Conservation (phyloP, 1,284 basidiomycete species). For the Retiboletus flavoniger region DNA sequence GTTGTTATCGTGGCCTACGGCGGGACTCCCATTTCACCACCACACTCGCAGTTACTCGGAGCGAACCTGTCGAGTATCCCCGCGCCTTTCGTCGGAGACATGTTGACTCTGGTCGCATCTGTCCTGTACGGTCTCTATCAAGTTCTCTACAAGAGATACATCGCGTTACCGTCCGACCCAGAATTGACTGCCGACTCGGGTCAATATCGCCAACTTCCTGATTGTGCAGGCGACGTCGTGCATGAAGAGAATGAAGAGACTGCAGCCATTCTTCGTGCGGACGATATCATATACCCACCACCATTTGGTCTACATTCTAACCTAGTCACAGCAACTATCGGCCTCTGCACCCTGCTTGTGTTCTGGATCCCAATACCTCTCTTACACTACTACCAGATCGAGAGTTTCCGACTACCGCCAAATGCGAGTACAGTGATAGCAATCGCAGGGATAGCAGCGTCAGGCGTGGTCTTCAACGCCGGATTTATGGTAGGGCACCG, state of each 20-base stretch:
- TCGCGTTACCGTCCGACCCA: conserved; percentile 60
- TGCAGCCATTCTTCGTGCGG: conserved; percentile 5
- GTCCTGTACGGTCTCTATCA: conserved; percentile 67
- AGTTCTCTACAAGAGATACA: conserved; percentile 80
- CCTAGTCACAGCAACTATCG: conserved; percentile 65
- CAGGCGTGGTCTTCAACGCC: conserved; percentile 73
- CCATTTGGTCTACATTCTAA: conserved; percentile 82
- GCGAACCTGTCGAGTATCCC: conserved; percentile 32
- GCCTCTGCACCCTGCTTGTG: conserved; percentile 58
- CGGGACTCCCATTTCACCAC: conserved; percentile 42
- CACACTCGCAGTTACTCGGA: conserved; percentile 20
- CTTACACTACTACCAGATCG: conserved; percentile 57
- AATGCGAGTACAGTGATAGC: conserved; percentile 42
- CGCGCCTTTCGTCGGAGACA: conserved; percentile 70
- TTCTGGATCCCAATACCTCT: conserved; percentile 76
- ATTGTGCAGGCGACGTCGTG: conserved; percentile 30
- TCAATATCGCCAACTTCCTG: conserved; percentile 46
- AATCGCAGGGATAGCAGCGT: conserved; percentile 60
- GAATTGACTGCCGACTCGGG: conserved; percentile 42
- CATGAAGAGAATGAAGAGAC: conserved; percentile 25
- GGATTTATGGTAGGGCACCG: conserved; percentile 64
- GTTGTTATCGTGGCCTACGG: conserved; percentile 77
- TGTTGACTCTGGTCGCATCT: conserved; percentile 70
- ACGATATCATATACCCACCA: conserved; percentile 48
- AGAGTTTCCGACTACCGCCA: conserved; percentile 60